Evolutionary conservation across 164 flowering plant species (phyloP).

Genomic region (Umbellularia californica): DNA sequence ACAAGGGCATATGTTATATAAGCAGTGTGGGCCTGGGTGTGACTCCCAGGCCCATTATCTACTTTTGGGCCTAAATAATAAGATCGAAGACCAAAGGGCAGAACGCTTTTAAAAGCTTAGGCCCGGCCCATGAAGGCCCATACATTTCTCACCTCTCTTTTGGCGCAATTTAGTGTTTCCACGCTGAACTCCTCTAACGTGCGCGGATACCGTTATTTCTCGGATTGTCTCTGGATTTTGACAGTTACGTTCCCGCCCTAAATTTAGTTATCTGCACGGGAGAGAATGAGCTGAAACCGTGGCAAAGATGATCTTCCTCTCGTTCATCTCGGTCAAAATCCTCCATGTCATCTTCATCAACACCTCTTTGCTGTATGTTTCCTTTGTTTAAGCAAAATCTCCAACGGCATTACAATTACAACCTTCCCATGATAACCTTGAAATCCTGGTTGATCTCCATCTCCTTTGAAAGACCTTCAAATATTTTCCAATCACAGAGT

Average conservation of each 20-base stretch:
- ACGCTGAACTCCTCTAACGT: no score
- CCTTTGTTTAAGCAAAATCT: slow-evolving; percentile 6
- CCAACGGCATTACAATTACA: not conserved
- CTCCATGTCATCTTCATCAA: not conserved
- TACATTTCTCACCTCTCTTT: not conserved
- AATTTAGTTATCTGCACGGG: not conserved
- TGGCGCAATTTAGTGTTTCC: not conserved
- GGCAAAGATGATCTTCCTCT: not conserved
- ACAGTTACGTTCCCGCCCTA: not conserved
- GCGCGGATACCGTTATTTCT: no score
- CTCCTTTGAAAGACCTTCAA: not conserved
- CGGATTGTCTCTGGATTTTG: not conserved
- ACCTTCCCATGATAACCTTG: not conserved
- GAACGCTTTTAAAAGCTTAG: not conserved
- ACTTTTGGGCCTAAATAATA: no score
- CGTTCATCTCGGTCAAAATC: not conserved
- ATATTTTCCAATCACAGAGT: not conserved
- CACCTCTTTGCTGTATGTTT: not conserved
- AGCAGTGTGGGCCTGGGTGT: no score
- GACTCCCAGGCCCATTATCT: no score
- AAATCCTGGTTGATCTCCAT: slow-evolving; percentile 3
- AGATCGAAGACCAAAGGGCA: not conserved
- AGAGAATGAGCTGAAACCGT: not conserved
- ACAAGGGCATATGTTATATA: no score
- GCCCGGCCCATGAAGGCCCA: not conserved